Percentiles rank a stretch among this genome's conserved stretches.
These are phyloP conservation scores for Diaporthe amygdali DNA, from an alignment of 2,329 filamentous ascomycete species.

Conservation along the genomic window DNA sequence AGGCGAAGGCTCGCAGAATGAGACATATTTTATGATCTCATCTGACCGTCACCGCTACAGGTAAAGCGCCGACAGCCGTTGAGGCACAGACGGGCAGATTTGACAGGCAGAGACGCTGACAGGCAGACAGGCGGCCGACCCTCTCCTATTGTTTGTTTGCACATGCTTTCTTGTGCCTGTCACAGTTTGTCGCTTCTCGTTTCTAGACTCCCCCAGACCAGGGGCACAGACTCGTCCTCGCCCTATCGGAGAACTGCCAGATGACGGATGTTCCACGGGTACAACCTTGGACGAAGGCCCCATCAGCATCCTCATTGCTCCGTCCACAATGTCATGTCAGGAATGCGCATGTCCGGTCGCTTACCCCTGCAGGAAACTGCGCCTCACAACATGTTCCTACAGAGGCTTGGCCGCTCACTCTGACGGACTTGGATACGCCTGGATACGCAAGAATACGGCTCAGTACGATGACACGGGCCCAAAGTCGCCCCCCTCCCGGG, in stretches of 20 bases:
- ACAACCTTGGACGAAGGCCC: not conserved
- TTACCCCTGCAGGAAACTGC: constrained; percentile 11
- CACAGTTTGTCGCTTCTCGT: not conserved
- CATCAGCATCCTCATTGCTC: too few species aligned
- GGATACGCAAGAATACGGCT: not conserved
- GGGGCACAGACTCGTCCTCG: not conserved
- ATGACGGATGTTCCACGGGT: not conserved
- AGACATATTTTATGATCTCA: not conserved
- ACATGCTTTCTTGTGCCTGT: not conserved
- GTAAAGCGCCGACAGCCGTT: not conserved
- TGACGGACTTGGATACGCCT: too few species aligned
- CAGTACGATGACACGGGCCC: not conserved
- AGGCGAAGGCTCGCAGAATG: too few species aligned
- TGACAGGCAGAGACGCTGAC: not conserved
- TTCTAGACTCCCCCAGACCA: not conserved
- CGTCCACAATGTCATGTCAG: not conserved
- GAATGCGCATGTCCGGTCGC: not conserved
- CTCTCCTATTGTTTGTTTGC: not conserved
- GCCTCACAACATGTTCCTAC: constrained; percentile 2
- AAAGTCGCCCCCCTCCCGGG: not conserved
- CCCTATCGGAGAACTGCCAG: not conserved
- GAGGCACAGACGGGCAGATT: not conserved
- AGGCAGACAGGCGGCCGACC: not conserved
- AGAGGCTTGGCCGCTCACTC: not conserved
- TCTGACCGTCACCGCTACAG: not conserved